phyloP scores from a whole-genome alignment of 768 basidiomycete species.

The Suillus clintonianus region DNA sequence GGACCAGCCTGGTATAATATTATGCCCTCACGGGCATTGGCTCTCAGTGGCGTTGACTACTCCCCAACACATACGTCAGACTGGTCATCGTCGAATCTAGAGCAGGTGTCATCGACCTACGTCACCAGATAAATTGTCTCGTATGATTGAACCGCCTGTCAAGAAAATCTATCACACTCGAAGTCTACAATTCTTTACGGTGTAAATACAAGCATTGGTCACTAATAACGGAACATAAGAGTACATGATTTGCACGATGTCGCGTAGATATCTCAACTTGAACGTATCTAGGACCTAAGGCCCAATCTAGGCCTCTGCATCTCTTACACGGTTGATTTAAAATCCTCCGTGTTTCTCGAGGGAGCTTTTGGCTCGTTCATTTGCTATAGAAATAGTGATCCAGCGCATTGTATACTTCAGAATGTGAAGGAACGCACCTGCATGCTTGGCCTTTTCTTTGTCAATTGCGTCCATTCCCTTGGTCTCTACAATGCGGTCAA shows the following conservation, averaged over 20 bases:
- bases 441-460: slow-evolving; percentile 19
- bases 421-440: slow-evolving; percentile 16
- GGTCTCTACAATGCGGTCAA: slow-evolving; percentile 27
- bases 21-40: too few relatives aligned
- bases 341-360: slow-evolving; percentile 15
- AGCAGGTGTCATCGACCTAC: too few relatives aligned
- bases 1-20: too few relatives aligned
- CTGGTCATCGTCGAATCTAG: too few relatives aligned
- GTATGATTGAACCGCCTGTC: too few relatives aligned
- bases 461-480: slow-evolving; percentile 24
- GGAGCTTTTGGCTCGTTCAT: slow-evolving; percentile 6
- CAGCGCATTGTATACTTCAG: not conserved
- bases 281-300: not conserved
- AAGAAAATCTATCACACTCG: too few relatives aligned
- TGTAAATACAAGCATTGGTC: too few relatives aligned
- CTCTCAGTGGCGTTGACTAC: too few relatives aligned
- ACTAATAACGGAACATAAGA: slow-evolving; percentile 3
- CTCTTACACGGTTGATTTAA: not conserved
- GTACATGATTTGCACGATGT: not conserved
- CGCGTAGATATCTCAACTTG: not conserved
- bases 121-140: too few relatives aligned
- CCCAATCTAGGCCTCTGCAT: too few relatives aligned
- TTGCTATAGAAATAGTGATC: slow-evolving; percentile 16
- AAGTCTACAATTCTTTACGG: too few relatives aligned
- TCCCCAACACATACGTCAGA: too few relatives aligned